These are phyloP conservation scores for Lentinula edodes DNA, from an alignment of 768 basidiomycete species.

Conservation along the genomic window DNA sequence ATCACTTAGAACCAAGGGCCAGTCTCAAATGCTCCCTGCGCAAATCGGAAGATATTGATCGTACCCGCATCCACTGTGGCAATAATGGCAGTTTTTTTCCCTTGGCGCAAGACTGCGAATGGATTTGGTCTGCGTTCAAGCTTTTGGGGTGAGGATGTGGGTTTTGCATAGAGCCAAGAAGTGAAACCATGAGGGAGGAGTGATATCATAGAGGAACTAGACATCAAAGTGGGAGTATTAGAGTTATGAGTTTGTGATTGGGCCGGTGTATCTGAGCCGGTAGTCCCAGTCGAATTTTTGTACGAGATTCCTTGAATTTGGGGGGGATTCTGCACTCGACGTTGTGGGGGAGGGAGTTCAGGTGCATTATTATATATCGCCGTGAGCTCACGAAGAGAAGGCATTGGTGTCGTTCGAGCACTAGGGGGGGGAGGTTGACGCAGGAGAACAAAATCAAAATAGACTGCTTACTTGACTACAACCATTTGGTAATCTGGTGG, in stretches of 20 bases:
- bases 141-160: neutral
- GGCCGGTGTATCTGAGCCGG: neutral
- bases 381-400: conserved; percentile 72
- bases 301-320: conserved; percentile 11
- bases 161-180: neutral
- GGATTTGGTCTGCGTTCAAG: conserved; percentile 51
- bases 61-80: conserved; percentile 87
- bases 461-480: conserved; percentile 68
- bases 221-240: neutral
- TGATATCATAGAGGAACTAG: neutral
- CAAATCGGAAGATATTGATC: conserved; percentile 85
- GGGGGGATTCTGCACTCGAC: conserved; percentile 30
- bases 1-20: conserved; percentile 39
- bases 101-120: conserved; percentile 76
- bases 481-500: conserved; percentile 84
- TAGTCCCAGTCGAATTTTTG: conserved; percentile 1
- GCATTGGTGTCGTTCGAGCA: conserved; percentile 78
- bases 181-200: neutral
- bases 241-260: neutral
- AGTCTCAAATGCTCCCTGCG: conserved; percentile 79
- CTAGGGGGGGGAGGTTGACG: conserved; percentile 30
- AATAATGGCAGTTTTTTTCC: conserved; percentile 77
- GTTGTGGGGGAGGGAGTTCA: conserved; percentile 58
- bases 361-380: conserved; percentile 69
- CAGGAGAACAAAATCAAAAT: neutral